A percentile compares a stretch with the other conserved stretches of the same genome.
Conservation (phyloP, 2,329 filamentous ascomycete species). For the Fusarium albosuccineum region DNA sequence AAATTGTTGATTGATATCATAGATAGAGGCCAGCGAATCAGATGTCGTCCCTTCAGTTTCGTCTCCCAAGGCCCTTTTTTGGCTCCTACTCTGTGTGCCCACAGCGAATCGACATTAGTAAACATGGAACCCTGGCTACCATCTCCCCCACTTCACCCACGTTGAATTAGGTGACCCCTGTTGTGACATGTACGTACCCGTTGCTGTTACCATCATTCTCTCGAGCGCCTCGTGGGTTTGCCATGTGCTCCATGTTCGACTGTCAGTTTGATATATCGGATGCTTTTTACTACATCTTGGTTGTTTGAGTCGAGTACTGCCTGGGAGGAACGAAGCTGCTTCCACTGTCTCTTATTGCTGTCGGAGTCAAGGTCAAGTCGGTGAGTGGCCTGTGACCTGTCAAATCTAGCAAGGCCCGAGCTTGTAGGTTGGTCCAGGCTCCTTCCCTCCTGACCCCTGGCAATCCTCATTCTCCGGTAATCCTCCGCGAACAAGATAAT, state of each 20-base stretch:
- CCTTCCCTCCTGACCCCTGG: conserved; percentile 6
- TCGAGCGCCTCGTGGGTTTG: conserved; percentile 8
- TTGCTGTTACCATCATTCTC: conserved; percentile 15
- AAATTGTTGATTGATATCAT: too few species aligned
- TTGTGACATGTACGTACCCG: conserved; percentile 32
- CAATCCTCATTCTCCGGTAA: conserved; percentile 8
- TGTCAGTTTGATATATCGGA: neutral
- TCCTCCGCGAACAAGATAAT: neutral
- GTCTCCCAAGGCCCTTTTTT: conserved; percentile 12
- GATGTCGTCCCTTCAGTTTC: neutral
- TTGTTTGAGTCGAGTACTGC: neutral
- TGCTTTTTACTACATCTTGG: neutral
- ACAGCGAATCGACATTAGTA: neutral
- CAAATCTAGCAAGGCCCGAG: conserved; percentile 21
- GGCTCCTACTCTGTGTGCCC: conserved; percentile 4
- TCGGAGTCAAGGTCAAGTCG: conserved; percentile 9
- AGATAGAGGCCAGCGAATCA: neutral
- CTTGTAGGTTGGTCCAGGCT: conserved; percentile 24
- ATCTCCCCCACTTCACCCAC: conserved; percentile 5
- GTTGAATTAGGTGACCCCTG: conserved; percentile 30
- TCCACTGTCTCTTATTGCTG: neutral
- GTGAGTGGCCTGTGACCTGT: conserved; percentile 19
- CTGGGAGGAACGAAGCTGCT: neutral
- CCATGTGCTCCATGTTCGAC: conserved; percentile 17
- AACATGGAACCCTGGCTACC: conserved; percentile 12